These are phyloP conservation scores for Rhizoctonia solani DNA, from an alignment of 1,284 basidiomycete species.

Conservation along the genomic window DNA sequence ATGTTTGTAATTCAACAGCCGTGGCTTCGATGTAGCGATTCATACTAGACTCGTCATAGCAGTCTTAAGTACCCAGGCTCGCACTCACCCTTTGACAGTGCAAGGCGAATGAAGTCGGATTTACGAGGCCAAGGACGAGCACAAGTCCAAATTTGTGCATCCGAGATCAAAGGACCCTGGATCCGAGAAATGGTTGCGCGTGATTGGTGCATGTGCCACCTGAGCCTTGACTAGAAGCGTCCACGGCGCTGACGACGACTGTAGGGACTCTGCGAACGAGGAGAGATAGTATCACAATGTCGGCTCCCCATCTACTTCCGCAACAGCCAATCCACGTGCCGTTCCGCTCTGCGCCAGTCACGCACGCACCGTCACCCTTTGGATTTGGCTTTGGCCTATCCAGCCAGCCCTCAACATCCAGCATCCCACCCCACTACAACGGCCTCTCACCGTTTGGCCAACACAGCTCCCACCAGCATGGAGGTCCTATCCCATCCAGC, in stretches of 20 bases:
- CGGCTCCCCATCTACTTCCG: conserved; percentile 19
- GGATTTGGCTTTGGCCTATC: conserved; percentile 69
- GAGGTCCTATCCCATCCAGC: conserved; percentile 41
- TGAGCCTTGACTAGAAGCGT: conserved; percentile 58
- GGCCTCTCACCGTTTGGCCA: no score
- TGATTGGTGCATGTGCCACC: conserved; percentile 60
- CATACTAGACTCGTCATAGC: conserved; percentile 63
- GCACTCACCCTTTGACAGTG: conserved; percentile 44
- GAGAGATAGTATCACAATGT: conserved; percentile 2
- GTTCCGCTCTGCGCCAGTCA: conserved; percentile 63
- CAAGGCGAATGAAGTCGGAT: no score
- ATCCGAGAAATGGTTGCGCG: conserved; percentile 19
- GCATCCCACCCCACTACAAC: conserved; percentile 44
- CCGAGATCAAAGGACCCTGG: conserved; percentile 22
- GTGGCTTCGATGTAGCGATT: conserved; percentile 83
- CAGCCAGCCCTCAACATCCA: conserved; percentile 20
- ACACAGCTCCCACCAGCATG: conserved; percentile 42
- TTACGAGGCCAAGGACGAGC: conserved; percentile 4
- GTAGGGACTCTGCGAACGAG: neutral
- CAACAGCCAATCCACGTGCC: conserved; percentile 47
- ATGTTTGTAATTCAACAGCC: conserved; percentile 64
- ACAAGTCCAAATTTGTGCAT: conserved; percentile 40
- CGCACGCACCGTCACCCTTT: conserved; percentile 65
- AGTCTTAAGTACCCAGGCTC: conserved; percentile 37
- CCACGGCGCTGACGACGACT: conserved; percentile 45